Conservation (phyloP, 805 yeast genomes). For the Candida nitratophila region DNA sequence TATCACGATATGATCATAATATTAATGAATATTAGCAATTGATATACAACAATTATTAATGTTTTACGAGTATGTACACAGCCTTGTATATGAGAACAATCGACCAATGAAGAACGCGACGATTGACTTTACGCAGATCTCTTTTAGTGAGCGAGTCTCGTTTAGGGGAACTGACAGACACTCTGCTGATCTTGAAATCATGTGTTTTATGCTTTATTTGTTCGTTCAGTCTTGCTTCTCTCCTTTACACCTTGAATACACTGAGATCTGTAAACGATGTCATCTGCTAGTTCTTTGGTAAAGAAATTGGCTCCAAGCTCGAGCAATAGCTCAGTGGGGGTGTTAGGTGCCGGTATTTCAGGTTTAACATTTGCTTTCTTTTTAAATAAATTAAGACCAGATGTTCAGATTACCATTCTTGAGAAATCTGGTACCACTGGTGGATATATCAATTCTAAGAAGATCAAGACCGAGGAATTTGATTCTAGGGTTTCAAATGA, state of each 20-base stretch:
- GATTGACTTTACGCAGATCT: neutral
- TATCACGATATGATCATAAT: too few species aligned
- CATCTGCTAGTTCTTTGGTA: neutral
- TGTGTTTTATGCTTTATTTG: too few species aligned
- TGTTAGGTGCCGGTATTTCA: conserved; percentile 84
- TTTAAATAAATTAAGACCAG: conserved; percentile 68
- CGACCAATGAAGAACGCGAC: neutral
- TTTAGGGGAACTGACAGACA: too few species aligned
- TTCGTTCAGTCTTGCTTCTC: too few species aligned
- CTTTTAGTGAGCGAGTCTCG: too few species aligned
- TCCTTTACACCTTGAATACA: too few species aligned
- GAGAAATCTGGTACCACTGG: conserved; percentile 57
- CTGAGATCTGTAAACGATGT: neutral
- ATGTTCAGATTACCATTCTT: conserved; percentile 52
- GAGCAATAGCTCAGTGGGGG: conserved; percentile 38
- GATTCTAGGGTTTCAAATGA: conserved; percentile 17
- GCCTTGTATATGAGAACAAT: too few species aligned
- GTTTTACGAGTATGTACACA: too few species aligned
- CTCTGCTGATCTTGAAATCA: too few species aligned
- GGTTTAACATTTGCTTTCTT: conserved; percentile 74
- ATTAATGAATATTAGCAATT: too few species aligned
- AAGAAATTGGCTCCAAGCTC: neutral
- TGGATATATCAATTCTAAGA: conserved; percentile 68
- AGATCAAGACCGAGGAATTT: conserved; percentile 22
- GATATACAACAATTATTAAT: too few species aligned